Evolutionary conservation across 768 basidiomycete species (phyloP).

Genomic region (Trametes sanguinea): DNA sequence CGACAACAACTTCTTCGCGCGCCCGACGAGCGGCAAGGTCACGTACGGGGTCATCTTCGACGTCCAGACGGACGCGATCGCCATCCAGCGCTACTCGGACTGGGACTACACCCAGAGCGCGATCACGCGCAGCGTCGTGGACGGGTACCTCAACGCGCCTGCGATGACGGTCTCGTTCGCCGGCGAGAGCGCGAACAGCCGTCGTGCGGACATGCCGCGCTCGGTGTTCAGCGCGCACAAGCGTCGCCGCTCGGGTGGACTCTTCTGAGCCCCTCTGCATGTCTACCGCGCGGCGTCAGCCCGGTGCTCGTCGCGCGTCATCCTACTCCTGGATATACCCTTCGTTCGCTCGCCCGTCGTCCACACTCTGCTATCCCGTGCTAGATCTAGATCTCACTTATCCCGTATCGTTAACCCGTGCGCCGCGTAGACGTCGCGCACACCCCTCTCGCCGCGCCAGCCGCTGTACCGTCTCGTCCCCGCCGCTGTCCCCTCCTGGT

Average conservation of each 20-base stretch:
- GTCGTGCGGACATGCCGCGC: constrained; percentile 17
- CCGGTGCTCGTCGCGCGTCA: background rate
- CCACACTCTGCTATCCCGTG: background rate
- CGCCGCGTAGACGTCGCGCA: background rate
- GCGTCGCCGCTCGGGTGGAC: constrained; percentile 21
- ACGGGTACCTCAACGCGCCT: constrained; percentile 28
- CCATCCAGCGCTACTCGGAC: constrained; percentile 25
- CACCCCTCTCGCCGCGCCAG: background rate
- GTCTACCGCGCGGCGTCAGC: background rate
- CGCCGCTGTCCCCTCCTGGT: background rate
- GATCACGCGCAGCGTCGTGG: constrained; percentile 26
- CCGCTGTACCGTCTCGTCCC: background rate
- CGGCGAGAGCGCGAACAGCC: background rate
- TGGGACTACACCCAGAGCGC: constrained; percentile 32
- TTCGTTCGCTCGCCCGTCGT: background rate
- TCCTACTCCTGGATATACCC: background rate
- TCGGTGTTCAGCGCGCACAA: constrained; percentile 22
- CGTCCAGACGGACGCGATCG: constrained; percentile 31
- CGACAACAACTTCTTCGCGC: constrained; percentile 25
- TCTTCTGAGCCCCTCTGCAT: background rate
- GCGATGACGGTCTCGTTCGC: constrained; percentile 27
- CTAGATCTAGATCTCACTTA: background rate
- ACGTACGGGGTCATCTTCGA: constrained; percentile 31
- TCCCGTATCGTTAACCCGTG: background rate
- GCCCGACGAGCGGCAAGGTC: constrained; percentile 22